These are phyloP conservation scores for Fraxinus angustifolia DNA, from an alignment of 305 asterid species.

Conservation along the genomic window DNA sequence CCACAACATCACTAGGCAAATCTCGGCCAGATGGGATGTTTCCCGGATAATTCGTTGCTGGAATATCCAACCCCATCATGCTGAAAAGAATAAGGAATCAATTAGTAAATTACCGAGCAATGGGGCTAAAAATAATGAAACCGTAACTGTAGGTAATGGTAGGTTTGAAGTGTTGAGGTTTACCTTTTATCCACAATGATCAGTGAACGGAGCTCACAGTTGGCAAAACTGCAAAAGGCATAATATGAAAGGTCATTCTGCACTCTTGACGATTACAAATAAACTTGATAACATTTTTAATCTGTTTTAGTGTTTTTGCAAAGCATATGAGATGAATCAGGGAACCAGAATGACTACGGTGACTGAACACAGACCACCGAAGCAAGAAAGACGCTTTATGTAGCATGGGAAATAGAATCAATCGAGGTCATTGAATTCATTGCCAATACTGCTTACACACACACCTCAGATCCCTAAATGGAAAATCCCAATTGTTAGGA, in stretches of 20 bases:
- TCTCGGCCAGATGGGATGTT: constrained; percentile 63
- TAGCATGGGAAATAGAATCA: background rate
- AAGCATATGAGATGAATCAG: background rate
- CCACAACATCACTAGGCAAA: constrained; percentile 44
- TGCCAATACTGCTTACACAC: background rate
- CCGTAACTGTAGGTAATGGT: constrained; percentile 1
- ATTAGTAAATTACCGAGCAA: constrained; percentile 11
- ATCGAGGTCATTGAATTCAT: background rate
- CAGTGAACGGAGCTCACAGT: constrained; percentile 94
- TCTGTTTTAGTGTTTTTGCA: background rate
- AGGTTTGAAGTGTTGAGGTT: constrained; percentile 10
- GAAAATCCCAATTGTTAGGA: background rate
- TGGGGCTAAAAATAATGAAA: background rate
- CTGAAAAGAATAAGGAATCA: constrained; percentile 33
- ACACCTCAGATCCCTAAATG: background rate
- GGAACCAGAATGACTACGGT: background rate
- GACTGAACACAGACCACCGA: background rate
- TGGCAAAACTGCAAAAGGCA: constrained; percentile 58
- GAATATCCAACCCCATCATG: constrained; percentile 45
- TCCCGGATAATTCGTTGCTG: constrained; percentile 63
- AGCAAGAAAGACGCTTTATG: background rate
- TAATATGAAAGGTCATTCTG: background rate
- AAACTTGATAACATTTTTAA: background rate
- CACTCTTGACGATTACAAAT: constrained; percentile 1
- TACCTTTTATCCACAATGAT: constrained; percentile 71